Percentiles rank a stretch among this genome's conserved stretches.
Evolutionary conservation across 2,329 filamentous ascomycete genomes (phyloP).

Genomic region (Verruconis gallopava): DNA sequence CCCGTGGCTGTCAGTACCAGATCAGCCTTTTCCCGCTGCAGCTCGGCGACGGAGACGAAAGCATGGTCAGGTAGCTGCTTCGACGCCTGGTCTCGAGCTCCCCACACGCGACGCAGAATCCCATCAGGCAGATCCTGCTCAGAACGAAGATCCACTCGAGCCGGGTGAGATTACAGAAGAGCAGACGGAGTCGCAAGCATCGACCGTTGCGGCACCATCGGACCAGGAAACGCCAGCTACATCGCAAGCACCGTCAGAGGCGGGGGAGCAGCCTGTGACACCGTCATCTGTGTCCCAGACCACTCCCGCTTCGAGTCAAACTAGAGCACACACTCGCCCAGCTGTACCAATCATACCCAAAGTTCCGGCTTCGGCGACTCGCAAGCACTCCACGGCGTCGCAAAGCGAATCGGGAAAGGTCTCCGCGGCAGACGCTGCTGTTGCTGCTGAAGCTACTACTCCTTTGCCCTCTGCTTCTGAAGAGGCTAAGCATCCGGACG

Average conservation of each 20-base stretch:
- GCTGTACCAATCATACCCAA: constrained; percentile 37
- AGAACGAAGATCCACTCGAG: constrained; percentile 13
- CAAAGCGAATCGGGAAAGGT: background rate
- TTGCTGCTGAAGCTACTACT: background rate
- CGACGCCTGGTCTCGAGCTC: constrained; percentile 33
- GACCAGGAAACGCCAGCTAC: constrained; percentile 44
- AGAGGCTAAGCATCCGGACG: background rate
- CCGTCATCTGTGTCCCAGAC: constrained; percentile 38
- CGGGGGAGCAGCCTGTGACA: constrained; percentile 41
- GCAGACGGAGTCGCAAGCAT: constrained; percentile 28
- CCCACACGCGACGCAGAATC: constrained; percentile 32
- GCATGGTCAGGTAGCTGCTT: constrained; percentile 24
- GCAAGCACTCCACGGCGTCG: constrained; percentile 7
- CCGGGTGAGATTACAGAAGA: constrained; percentile 16
- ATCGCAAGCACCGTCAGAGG: constrained; percentile 45
- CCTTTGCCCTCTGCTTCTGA: background rate
- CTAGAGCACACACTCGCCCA: constrained; percentile 31
- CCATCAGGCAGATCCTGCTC: no score
- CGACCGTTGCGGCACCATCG: constrained; percentile 31
- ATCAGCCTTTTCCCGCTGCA: constrained; percentile 40
- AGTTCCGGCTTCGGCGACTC: constrained; percentile 20
- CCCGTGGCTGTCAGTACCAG: constrained; percentile 47
- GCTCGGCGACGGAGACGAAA: constrained; percentile 34
- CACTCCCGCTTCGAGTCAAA: constrained; percentile 16
- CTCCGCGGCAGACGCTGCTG: background rate